A percentile compares a stretch with the other conserved stretches of the same genome.
phyloP scores from a whole-genome alignment of 202 grass and related monocot genomes.

The Dendrocalamus latiflorus region DNA sequence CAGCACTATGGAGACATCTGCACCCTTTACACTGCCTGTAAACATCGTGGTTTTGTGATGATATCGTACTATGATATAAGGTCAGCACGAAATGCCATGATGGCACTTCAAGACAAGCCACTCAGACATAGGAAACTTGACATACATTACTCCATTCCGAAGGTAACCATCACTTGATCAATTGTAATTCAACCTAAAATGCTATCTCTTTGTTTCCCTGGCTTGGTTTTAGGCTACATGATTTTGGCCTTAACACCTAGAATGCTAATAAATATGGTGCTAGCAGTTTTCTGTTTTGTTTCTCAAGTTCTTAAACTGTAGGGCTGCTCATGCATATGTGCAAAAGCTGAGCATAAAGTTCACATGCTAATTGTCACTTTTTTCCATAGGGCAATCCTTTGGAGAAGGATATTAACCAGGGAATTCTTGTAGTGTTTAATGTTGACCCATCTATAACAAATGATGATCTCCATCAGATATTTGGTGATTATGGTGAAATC shows the following conservation, averaged over 20 bases:
- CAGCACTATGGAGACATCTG: too few relatives aligned
- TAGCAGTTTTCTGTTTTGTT: neutral
- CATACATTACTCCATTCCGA: slow-evolving; percentile 97
- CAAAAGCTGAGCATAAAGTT: neutral
- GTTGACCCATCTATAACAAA: slow-evolving; percentile 77
- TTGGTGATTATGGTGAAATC: slow-evolving; percentile 85
- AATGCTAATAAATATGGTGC: neutral
- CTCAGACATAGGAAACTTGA: slow-evolving; percentile 79
- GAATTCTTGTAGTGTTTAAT: slow-evolving; percentile 75
- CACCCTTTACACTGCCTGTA: too few relatives aligned
- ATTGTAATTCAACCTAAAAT: too few relatives aligned
- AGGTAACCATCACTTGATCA: slow-evolving; percentile 53
- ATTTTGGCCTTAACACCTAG: neutral
- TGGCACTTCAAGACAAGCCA: slow-evolving; percentile 82
- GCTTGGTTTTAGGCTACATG: neutral
- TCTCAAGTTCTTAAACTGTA: neutral
- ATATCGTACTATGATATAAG: too few relatives aligned
- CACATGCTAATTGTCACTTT: neutral
- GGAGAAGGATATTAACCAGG: too few relatives aligned
- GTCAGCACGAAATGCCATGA: slow-evolving; percentile 97
- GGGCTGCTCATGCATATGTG: neutral
- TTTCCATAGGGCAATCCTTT: slow-evolving; percentile 66
- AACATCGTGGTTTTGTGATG: too few relatives aligned
- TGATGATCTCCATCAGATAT: slow-evolving; percentile 75
- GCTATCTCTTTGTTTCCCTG: neutral